Evolutionary conservation across 148 eudicot species (phyloP).

Genomic region (Agrostemma githago): DNA sequence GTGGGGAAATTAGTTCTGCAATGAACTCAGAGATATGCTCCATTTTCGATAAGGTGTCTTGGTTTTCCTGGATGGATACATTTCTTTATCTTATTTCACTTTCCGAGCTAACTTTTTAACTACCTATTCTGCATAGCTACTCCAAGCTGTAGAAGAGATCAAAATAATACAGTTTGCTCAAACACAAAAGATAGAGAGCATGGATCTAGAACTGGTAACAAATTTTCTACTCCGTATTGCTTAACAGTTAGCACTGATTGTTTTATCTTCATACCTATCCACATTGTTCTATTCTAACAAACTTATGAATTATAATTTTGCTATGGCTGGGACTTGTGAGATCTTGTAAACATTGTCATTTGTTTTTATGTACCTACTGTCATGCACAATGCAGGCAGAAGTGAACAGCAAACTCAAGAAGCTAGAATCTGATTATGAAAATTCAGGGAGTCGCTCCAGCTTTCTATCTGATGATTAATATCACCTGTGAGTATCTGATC

Average conservation of each 20-base stretch:
- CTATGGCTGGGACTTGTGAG: background rate
- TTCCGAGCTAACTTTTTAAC: constrained; percentile 9
- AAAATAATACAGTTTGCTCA: constrained; percentile 42
- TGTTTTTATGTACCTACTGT: background rate
- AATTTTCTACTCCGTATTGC: background rate
- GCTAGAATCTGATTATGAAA: constrained; percentile 25
- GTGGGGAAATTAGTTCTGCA: constrained; percentile 16
- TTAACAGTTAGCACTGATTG: background rate
- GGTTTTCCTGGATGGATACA: background rate
- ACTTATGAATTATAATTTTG: background rate
- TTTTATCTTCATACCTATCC: background rate
- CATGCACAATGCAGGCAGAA: constrained; percentile 36
- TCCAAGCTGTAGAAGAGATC: constrained; percentile 42
- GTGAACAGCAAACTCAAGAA: constrained; percentile 36
- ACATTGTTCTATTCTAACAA: background rate
- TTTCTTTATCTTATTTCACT: background rate
- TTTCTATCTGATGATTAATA: background rate
- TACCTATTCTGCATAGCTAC: constrained; percentile 34
- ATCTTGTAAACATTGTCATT: background rate
- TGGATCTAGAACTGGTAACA: constrained; percentile 58
- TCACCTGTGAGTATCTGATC: too few relatives aligned
- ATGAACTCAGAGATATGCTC: constrained; percentile 32
- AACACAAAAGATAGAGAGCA: constrained; percentile 30
- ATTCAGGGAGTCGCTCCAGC: background rate
- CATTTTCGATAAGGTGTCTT: constrained; percentile 34